Conservation (phyloP, 2,329 filamentous ascomycete species). For the Lecanoromycetidae sp. region DNA sequence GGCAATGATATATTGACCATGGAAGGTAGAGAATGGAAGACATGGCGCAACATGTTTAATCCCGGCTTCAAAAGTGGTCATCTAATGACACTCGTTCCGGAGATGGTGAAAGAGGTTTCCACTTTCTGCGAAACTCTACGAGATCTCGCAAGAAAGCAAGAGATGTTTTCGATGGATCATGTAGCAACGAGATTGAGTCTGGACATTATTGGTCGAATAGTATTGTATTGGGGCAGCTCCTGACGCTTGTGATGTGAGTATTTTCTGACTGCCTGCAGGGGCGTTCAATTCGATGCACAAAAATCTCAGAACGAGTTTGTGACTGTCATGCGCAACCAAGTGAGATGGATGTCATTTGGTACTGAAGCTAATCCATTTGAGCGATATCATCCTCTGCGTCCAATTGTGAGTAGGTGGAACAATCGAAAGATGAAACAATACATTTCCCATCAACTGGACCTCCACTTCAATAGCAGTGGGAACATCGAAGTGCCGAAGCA, state of each 20-base stretch:
- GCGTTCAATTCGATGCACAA: constrained; percentile 8
- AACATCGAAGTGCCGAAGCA: not conserved
- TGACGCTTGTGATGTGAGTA: not conserved
- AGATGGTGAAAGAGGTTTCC: constrained; percentile 18
- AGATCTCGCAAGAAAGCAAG: not conserved
- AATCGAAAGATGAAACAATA: not conserved
- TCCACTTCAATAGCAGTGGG: not conserved
- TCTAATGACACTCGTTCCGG: constrained; percentile 12
- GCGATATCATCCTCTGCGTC: constrained; percentile 11
- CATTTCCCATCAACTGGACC: not conserved
- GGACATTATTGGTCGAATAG: not conserved
- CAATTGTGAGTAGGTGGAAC: constrained; percentile 9
- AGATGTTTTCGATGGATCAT: not conserved
- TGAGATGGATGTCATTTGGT: constrained; percentile 9
- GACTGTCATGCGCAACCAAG: not conserved
- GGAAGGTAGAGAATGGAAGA: constrained; percentile 15
- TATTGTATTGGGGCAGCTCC: not conserved
- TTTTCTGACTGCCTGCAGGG: not conserved
- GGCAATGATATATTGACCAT: not conserved
- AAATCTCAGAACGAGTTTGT: constrained; percentile 7
- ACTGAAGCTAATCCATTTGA: constrained; percentile 6
- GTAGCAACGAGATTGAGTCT: not conserved
- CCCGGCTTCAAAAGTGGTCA: constrained; percentile 16
- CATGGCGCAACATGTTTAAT: constrained; percentile 17
- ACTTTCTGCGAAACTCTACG: constrained; percentile 12